Percentiles rank a stretch among this genome's conserved stretches.
Conservation (phyloP, 768 basidiomycete species). For the Sporobolomyces pararoseus region DNA sequence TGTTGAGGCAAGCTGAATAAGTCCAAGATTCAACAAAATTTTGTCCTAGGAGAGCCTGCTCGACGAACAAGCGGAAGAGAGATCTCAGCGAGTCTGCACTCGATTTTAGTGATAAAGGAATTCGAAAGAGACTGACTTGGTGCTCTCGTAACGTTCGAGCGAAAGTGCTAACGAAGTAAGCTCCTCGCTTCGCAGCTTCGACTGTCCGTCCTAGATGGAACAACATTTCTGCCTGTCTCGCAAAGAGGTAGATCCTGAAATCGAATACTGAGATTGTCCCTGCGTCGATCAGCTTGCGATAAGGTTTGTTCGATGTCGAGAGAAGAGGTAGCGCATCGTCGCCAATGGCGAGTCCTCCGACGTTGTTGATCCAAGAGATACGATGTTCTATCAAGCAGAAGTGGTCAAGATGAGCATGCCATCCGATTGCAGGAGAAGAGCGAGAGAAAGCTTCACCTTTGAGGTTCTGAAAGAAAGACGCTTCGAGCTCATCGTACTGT, state of each 20-base stretch:
- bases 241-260: conserved; percentile 82
- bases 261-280: conserved; percentile 92
- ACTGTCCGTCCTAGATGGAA: conserved; percentile 64
- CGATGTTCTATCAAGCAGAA: conserved; percentile 65
- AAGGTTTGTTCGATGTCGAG: conserved; percentile 74
- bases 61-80: not conserved
- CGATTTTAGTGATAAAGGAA: no score
- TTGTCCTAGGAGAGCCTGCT: conserved; percentile 47
- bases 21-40: conserved; percentile 90
- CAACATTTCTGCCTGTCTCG: conserved; percentile 74
- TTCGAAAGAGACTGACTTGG: conserved; percentile 56
- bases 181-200: conserved; percentile 68
- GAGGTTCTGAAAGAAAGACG: conserved; percentile 60
- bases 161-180: conserved; percentile 71
- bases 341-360: conserved; percentile 64
- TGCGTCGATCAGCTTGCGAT: conserved; percentile 79
- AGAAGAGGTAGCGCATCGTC: conserved; percentile 81
- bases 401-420: not conserved
- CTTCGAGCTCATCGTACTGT: conserved; percentile 88
- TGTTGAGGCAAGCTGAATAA: conserved; percentile 80
- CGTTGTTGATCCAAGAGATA: conserved; percentile 84
- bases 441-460: conserved; percentile 45
- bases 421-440: no score
- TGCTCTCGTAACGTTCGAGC: conserved; percentile 69
- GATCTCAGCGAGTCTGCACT: no score